These are phyloP conservation scores for Clitocybe nebularis DNA, from an alignment of 1,284 basidiomycete genomes.

Conservation along the genomic window DNA sequence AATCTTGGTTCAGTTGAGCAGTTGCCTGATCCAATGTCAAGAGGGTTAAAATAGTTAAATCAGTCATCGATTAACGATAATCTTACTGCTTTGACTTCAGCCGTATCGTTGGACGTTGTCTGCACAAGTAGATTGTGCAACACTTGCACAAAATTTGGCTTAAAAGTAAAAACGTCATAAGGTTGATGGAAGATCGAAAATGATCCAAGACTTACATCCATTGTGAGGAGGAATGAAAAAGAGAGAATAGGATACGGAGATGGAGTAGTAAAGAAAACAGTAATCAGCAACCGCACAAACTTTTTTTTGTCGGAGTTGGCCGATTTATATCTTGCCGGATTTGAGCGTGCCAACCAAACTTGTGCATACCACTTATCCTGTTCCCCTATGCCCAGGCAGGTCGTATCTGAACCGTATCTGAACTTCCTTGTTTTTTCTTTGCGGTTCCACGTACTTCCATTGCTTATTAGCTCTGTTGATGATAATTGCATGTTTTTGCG, in stretches of 20 bases:
- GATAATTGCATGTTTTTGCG: no score
- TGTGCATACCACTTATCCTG: not conserved
- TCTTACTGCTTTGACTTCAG: slow-evolving; percentile 82
- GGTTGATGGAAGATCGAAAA: slow-evolving; percentile 4
- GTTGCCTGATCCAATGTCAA: slow-evolving; percentile 68
- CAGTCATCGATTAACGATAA: slow-evolving; percentile 20
- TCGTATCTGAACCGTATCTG: no score
- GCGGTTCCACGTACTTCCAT: no score
- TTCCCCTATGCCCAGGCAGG: not conserved
- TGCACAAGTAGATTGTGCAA: slow-evolving; percentile 84
- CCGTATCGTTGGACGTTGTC: slow-evolving; percentile 84
- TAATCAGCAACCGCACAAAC: slow-evolving; percentile 25
- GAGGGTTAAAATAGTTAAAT: slow-evolving; percentile 4
- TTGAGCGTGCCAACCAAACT: slow-evolving; percentile 4
- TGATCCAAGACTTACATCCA: slow-evolving; percentile 26
- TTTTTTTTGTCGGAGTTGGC: slow-evolving; percentile 44
- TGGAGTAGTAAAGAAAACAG: slow-evolving; percentile 18
- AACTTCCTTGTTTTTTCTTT: no score
- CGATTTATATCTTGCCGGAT: slow-evolving; percentile 31
- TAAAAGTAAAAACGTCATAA: slow-evolving; percentile 5
- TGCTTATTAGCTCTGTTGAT: no score
- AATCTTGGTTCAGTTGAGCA: slow-evolving; percentile 84
- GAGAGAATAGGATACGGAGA: slow-evolving; percentile 13
- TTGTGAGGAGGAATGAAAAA: slow-evolving; percentile 13
- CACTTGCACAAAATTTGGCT: slow-evolving; percentile 72